These are phyloP conservation scores for Cnidoscolus chayamansa DNA, from an alignment of 441 rosid species.

Conservation along the genomic window DNA sequence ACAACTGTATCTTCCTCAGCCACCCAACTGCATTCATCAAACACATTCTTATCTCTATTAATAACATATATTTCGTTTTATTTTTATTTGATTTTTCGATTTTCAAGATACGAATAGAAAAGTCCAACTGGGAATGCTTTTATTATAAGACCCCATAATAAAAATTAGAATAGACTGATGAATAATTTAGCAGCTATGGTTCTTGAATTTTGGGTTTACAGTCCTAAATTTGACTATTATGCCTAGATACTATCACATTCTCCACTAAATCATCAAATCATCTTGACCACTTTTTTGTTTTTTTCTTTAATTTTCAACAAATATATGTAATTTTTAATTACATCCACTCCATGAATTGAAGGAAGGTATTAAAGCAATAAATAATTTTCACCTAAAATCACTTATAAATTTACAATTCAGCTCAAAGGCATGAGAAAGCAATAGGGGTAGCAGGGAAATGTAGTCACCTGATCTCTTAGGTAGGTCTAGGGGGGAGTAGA, in stretches of 20 bases:
- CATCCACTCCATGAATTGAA: no score
- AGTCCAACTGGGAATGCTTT: neutral
- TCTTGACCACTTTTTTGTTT: neutral
- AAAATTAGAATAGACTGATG: no score
- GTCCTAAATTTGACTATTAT: conserved; percentile 1
- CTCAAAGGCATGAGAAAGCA: no score
- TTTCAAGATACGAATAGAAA: neutral
- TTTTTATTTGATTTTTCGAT: no score
- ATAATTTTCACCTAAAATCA: no score
- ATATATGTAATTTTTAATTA: neutral
- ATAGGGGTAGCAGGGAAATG: neutral
- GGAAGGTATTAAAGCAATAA: no score
- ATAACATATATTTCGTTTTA: no score
- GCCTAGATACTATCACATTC: no score
- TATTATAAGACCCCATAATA: neutral
- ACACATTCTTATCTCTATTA: no score
- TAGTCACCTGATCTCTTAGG: neutral
- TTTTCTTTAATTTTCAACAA: neutral
- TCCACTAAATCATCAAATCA: no score
- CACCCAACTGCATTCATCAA: conserved; percentile 55
- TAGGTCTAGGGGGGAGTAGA: neutral
- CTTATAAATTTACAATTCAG: no score
- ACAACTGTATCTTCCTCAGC: conserved; percentile 76
- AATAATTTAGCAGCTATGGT: neutral
- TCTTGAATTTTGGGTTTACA: neutral